Conservation (phyloP, 2,329 filamentous ascomycete species). For the Phaeoacremonium minimum region DNA sequence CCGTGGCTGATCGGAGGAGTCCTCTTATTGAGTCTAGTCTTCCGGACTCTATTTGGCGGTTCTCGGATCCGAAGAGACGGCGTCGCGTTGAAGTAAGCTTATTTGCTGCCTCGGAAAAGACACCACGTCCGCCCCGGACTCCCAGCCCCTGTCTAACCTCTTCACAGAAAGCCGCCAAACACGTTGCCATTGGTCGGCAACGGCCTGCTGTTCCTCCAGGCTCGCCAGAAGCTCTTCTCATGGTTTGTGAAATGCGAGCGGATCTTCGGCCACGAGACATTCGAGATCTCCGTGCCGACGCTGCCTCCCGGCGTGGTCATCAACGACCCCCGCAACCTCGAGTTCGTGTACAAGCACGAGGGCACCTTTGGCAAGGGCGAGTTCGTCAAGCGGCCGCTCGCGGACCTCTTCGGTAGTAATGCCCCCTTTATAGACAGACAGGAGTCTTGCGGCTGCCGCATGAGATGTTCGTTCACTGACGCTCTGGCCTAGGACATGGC, state of each 20-base stretch:
- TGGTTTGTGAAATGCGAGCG: slow-evolving; percentile 60
- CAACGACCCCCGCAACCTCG: slow-evolving; percentile 56
- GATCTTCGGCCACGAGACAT: slow-evolving; percentile 54
- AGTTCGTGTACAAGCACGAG: slow-evolving; percentile 59
- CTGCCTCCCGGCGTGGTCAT: slow-evolving; percentile 60
- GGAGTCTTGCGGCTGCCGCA: too few species aligned
- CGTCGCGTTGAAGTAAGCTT: slow-evolving; percentile 11
- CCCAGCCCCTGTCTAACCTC: slow-evolving; percentile 3
- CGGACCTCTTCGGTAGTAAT: slow-evolving; percentile 59
- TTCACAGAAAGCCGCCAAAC: slow-evolving; percentile 39
- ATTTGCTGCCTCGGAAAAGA: too few species aligned
- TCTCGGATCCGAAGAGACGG: slow-evolving; percentile 12
- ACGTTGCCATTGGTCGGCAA: slow-evolving; percentile 55
- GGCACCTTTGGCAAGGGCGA: slow-evolving; percentile 56
- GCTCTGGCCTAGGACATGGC: slow-evolving; percentile 40
- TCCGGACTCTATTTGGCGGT: too few species aligned
- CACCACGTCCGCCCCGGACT: background rate
- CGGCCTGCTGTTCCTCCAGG: slow-evolving; percentile 56
- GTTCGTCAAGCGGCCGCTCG: slow-evolving; percentile 56
- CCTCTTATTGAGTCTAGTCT: too few species aligned
- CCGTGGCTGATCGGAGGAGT: too few species aligned
- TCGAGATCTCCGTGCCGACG: slow-evolving; percentile 58
- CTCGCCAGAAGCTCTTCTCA: slow-evolving; percentile 54
- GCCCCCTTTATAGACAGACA: too few species aligned
- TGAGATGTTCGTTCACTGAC: too few species aligned